Evolutionary conservation across 768 basidiomycete species (phyloP).

Genomic region (Cystofilobasidium ferigula): DNA sequence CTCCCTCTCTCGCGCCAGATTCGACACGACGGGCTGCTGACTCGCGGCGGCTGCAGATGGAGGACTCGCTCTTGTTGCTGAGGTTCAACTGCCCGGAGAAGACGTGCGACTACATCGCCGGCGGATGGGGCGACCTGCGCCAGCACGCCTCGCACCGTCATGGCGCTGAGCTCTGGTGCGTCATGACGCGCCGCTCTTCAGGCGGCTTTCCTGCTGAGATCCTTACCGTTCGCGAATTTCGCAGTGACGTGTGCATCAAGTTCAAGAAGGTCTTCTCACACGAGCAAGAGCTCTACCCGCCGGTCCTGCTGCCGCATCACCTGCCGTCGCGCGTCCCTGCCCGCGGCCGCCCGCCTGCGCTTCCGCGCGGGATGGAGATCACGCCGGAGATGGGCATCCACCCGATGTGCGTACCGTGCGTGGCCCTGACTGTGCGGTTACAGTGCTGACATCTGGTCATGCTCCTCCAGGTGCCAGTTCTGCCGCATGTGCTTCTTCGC

Average conservation of each 20-base stretch:
- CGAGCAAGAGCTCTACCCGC: conserved; percentile 76
- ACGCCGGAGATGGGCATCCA: conserved; percentile 30
- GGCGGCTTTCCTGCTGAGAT: not conserved
- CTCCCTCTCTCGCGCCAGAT: not conserved
- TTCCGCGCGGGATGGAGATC: conserved; percentile 22
- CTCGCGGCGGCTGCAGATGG: conserved; percentile 53
- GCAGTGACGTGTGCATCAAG: conserved; percentile 72
- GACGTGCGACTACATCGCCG: conserved; percentile 69
- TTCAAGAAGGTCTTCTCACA: conserved; percentile 91
- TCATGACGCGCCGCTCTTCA: conserved; percentile 12
- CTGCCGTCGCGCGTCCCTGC: conserved; percentile 54
- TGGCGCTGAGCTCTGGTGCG: conserved; percentile 69
- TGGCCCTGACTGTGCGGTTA: not conserved
- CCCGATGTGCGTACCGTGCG: conserved; percentile 34
- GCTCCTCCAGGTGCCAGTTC: conserved; percentile 52
- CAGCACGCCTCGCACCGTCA: conserved; percentile 69
- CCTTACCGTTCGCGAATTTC: not conserved
- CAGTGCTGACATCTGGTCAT: not conserved
- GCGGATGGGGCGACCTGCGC: conserved; percentile 82
- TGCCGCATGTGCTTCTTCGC: conserved; percentile 86
- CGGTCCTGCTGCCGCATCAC: conserved; percentile 55
- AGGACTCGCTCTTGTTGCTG: conserved; percentile 77
- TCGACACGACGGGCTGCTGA: too few species aligned
- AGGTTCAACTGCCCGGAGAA: conserved; percentile 87
- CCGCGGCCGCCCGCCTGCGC: conserved; percentile 32